Conservation (phyloP, 768 basidiomycete genomes). For the Lentinula boryana region DNA sequence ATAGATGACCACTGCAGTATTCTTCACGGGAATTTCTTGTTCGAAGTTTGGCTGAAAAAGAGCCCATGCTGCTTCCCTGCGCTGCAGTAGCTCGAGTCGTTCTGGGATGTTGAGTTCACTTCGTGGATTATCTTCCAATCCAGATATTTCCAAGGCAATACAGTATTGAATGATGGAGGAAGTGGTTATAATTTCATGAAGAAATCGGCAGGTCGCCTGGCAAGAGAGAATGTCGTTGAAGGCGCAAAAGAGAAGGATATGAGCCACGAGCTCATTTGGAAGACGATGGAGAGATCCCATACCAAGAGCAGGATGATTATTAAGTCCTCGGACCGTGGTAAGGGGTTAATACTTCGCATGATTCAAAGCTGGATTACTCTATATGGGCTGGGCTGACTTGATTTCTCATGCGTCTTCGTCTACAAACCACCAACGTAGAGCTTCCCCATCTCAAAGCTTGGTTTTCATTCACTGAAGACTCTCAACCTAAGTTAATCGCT, state of each 20-base stretch:
- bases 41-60: conserved; percentile 1
- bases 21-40: neutral
- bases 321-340: neutral
- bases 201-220: neutral
- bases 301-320: neutral
- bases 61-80: neutral
- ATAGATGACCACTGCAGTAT: conserved; percentile 4
- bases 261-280: conserved; percentile 1
- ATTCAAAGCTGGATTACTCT: neutral
- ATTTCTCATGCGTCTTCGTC: conserved; percentile 2
- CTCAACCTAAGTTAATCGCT: neutral
- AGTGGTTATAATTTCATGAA: neutral
- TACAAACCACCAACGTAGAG: neutral
- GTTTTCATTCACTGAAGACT: neutral
- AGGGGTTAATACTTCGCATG: neutral
- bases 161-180: neutral
- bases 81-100: neutral
- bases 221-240: neutral
- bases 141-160: neutral
- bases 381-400: neutral
- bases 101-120: neutral
- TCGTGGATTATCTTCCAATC: conserved; percentile 4
- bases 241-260: neutral
- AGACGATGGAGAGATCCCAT: conserved; percentile 1
- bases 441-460: conserved; percentile 7